phyloP scores from a whole-genome alignment of 495 filamentous ascomycete species.

The Aspergillus conjunctus region DNA sequence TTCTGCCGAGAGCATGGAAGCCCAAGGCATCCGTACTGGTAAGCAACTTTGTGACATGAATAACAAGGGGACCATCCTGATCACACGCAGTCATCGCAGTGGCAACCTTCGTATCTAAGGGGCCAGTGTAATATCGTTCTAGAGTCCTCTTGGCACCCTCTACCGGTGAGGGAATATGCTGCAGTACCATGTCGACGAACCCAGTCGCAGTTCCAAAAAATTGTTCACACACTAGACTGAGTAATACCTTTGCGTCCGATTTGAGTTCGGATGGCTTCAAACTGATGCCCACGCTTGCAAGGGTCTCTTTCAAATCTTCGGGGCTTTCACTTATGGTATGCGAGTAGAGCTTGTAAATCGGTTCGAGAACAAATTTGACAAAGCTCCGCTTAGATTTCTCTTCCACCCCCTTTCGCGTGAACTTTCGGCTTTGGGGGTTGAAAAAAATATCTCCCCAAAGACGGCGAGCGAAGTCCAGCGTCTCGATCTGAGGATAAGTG shows the following conservation, averaged over 20 bases:
- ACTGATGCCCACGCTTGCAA: constrained; percentile 77
- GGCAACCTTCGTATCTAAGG: constrained; percentile 84
- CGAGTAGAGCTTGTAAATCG: constrained; percentile 96
- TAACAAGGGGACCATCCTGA: constrained; percentile 83
- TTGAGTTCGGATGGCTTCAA: constrained; percentile 92
- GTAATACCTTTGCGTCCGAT: constrained; percentile 82
- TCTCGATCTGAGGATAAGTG: constrained; percentile 77
- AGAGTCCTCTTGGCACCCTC: constrained; percentile 76
- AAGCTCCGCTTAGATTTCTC: constrained; percentile 81
- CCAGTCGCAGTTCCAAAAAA: constrained; percentile 91
- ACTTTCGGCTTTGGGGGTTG: constrained; percentile 86
- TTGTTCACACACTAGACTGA: constrained; percentile 88
- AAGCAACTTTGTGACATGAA: constrained; percentile 93
- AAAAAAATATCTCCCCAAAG: constrained; percentile 98
- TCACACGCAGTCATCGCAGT: constrained; percentile 79
- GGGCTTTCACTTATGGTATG: constrained; percentile 93
- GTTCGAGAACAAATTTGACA: constrained; percentile 92
- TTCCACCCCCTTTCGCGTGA: constrained; percentile 84
- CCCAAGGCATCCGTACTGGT: constrained; percentile 81
- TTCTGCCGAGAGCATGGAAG: constrained; percentile 87
- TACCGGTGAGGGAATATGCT: constrained; percentile 85
- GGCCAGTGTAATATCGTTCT: constrained; percentile 89
- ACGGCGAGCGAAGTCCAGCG: constrained; percentile 73
- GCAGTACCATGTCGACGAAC: constrained; percentile 93
- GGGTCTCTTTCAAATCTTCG: constrained; percentile 77